phyloP scores from a whole-genome alignment of 805 yeast genomes.

The Jamesozyma piceae region DNA sequence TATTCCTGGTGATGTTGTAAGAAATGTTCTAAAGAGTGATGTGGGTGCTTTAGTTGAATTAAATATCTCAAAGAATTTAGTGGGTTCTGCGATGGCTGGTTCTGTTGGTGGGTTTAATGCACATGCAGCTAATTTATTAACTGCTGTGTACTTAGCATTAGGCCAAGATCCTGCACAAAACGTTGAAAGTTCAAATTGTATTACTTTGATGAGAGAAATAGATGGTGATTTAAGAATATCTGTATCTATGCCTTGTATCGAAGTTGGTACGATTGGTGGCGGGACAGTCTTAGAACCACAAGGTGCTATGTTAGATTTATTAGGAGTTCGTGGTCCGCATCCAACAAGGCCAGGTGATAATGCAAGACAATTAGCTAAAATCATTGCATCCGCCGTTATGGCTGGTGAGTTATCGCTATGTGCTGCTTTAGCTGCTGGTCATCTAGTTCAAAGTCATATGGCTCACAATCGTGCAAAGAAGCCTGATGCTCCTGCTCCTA shows the following conservation, averaged over 20 bases:
- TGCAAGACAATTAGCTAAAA: constrained; percentile 84
- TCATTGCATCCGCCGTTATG: constrained; percentile 88
- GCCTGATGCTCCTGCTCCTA: background rate
- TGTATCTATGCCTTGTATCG: constrained; percentile 98
- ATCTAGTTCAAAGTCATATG: constrained; percentile 96
- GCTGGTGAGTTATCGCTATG: constrained; percentile 94
- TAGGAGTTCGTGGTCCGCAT: constrained; percentile 95
- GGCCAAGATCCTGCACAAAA: constrained; percentile 99
- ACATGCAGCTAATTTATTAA: constrained; percentile 92
- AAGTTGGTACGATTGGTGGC: constrained; percentile 98
- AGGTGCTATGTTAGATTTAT: constrained; percentile 85
- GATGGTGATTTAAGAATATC: constrained; percentile 80
- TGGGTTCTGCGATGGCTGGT: constrained; percentile 98
- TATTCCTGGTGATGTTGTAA: constrained; percentile 73
- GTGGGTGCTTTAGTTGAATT: constrained; percentile 88
- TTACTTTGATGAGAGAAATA: constrained; percentile 81
- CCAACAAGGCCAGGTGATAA: constrained; percentile 89
- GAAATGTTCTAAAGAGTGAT: constrained; percentile 77
- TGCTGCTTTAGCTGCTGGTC: constrained; percentile 97
- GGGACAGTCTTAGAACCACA: constrained; percentile 97
- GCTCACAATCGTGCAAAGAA: constrained; percentile 71
- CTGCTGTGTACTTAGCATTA: constrained; percentile 88
- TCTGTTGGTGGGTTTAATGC: constrained; percentile 97
- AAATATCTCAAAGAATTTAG: constrained; percentile 77
- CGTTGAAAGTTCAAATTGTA: constrained; percentile 95